Evolutionary conservation across 139 green algal genomes (phyloP).

Genomic region (Tetradesmus obliquus): DNA sequence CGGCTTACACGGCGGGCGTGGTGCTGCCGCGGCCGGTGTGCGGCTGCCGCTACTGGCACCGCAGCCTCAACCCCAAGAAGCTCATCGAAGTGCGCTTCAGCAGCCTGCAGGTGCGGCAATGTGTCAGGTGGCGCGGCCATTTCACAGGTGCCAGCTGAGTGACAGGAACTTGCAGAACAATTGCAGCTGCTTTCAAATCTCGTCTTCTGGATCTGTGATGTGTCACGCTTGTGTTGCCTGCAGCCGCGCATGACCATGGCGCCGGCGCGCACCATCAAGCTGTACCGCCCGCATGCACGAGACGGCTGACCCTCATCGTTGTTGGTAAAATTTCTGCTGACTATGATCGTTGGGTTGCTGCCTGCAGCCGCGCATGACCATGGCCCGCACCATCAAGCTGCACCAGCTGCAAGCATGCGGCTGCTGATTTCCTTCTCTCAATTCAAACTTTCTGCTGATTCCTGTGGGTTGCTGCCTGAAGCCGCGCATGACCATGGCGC

Average conservation of each 20-base stretch:
- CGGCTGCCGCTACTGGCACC: conserved; percentile 96
- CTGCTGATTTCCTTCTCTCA: not conserved
- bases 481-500: conserved; percentile 93
- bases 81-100: conserved; percentile 96
- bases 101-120: conserved; percentile 61
- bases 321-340: no score
- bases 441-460: not conserved
- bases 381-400: conserved; percentile 94
- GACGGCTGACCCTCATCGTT: no score
- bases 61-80: conserved; percentile 96
- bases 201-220: no score
- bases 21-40: conserved; percentile 94
- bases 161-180: no score
- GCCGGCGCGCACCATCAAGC: conserved; percentile 94
- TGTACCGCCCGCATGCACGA: conserved; percentile 86
- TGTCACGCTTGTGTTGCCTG: not conserved
- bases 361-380: conserved; percentile 70
- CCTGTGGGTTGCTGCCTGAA: conserved; percentile 29
- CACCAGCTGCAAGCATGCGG: conserved; percentile 86
- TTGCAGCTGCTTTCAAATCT: no score
- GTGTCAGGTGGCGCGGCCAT: not conserved
- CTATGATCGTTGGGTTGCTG: not conserved
- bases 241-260: conserved; percentile 94
- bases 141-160: not conserved
- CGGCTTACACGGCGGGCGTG: conserved; percentile 96